A percentile compares a stretch with the other conserved stretches of the same genome.
These are phyloP conservation scores for Colletotrichum sp. DNA, from an alignment of 2,329 filamentous ascomycete species.

Conservation along the genomic window DNA sequence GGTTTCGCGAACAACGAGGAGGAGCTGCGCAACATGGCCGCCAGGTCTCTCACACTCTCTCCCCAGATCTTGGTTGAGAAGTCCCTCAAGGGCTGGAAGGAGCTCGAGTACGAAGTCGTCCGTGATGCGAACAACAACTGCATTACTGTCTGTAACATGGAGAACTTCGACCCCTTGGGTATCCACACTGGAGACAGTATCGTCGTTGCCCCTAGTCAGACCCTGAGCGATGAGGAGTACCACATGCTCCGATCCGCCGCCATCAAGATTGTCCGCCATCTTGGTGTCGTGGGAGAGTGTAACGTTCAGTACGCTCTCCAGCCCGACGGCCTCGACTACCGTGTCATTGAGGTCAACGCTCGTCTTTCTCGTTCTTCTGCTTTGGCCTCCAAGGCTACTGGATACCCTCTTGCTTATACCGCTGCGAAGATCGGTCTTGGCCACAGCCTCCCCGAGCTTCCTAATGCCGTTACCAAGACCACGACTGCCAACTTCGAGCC, in stretches of 20 bases:
- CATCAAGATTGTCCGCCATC: constrained; percentile 97
- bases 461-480: constrained; percentile 97
- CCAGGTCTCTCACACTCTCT: constrained; percentile 88
- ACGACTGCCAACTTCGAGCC: constrained; percentile 99
- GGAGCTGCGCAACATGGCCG: constrained; percentile 92
- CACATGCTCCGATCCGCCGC: constrained; percentile 98
- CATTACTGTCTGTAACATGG: constrained; percentile 39
- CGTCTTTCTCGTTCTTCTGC: constrained; percentile 97
- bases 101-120: constrained; percentile 98
- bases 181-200: constrained; percentile 99
- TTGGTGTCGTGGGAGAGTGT: constrained; percentile 97
- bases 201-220: constrained; percentile 96
- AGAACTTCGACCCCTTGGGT: constrained; percentile 97
- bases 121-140: constrained; percentile 98
- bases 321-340: constrained; percentile 95
- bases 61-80: constrained; percentile 98
- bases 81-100: constrained; percentile 99
- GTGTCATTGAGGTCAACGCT: constrained; percentile 98
- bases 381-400: constrained; percentile 95
- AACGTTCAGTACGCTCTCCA: constrained; percentile 89
- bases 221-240: constrained; percentile 96
- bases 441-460: constrained; percentile 92
- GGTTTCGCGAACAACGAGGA: constrained; percentile 95
- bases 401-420: constrained; percentile 95
- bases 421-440: constrained; percentile 98